phyloP scores from a whole-genome alignment of 257 asterid species.

The Anisodus acutangulus region DNA sequence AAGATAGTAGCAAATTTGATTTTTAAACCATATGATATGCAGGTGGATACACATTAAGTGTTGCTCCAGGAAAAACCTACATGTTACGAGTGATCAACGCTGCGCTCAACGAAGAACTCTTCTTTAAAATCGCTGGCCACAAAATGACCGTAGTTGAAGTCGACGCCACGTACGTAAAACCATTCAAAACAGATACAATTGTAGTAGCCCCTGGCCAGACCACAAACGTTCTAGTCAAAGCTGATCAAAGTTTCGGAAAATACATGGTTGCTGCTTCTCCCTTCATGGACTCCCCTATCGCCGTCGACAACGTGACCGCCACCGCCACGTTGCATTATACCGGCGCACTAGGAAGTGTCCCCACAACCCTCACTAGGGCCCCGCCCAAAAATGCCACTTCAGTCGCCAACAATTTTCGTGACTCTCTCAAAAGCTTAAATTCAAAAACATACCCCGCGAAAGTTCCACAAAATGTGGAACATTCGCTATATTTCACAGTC shows the following conservation, averaged over 20 bases:
- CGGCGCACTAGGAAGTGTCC: slow-evolving; percentile 55
- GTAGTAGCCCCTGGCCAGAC: slow-evolving; percentile 88
- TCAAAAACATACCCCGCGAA: slow-evolving; percentile 69
- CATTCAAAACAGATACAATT: slow-evolving; percentile 77
- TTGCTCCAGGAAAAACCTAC: slow-evolving; percentile 73
- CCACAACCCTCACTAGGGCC: slow-evolving; percentile 49
- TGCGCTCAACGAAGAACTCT: slow-evolving; percentile 91
- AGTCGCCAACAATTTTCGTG: slow-evolving; percentile 60
- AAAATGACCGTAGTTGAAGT: slow-evolving; percentile 82
- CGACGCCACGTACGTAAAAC: slow-evolving; percentile 87
- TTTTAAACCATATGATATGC: neutral
- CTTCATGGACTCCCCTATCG: slow-evolving; percentile 68
- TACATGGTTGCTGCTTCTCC: slow-evolving; percentile 81
- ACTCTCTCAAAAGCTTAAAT: slow-evolving; percentile 68
- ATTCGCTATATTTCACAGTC: slow-evolving; percentile 60
- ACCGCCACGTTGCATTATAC: slow-evolving; percentile 80
- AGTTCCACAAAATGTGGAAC: slow-evolving; percentile 71
- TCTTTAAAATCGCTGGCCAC: slow-evolving; percentile 91
- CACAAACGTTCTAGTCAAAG: slow-evolving; percentile 67
- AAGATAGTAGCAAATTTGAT: neutral
- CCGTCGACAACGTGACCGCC: slow-evolving; percentile 81
- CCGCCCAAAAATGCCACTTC: slow-evolving; percentile 76
- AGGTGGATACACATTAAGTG: slow-evolving; percentile 70
- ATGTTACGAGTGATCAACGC: slow-evolving; percentile 85
- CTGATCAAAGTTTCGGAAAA: slow-evolving; percentile 59